A percentile compares a stretch with the other conserved stretches of the same genome.
phyloP scores from a whole-genome alignment of 2,329 filamentous ascomycete species.

The Talaromyces sp. region DNA sequence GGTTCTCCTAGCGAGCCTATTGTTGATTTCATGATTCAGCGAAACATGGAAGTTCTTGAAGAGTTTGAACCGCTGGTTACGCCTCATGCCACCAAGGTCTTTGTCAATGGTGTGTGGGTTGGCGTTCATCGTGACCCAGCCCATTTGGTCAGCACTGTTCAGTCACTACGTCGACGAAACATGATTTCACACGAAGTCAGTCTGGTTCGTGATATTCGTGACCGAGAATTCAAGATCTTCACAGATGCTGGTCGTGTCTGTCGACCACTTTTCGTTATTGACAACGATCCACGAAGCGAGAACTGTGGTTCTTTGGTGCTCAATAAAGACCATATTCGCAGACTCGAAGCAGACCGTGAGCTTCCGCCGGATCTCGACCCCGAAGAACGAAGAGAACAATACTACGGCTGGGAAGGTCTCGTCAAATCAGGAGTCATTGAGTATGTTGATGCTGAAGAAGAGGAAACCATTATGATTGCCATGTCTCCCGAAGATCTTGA shows the following conservation, averaged over 20 bases:
- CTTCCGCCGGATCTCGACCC: constrained; percentile 58
- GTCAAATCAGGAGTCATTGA: constrained; percentile 83
- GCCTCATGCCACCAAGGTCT: constrained; percentile 93
- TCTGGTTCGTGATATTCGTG: constrained; percentile 90
- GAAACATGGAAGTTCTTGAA: constrained; percentile 94
- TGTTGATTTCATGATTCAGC: constrained; percentile 89
- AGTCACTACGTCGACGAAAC: constrained; percentile 72
- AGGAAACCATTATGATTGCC: constrained; percentile 98
- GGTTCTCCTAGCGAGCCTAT: constrained; percentile 87
- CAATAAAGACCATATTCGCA: constrained; percentile 75
- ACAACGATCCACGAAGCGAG: constrained; percentile 71
- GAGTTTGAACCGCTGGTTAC: constrained; percentile 85
- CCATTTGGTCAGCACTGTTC: constrained; percentile 74
- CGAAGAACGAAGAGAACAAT: constrained; percentile 56
- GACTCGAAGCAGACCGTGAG: constrained; percentile 69
- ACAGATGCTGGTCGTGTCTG: constrained; percentile 95
- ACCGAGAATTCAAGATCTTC: constrained; percentile 97
- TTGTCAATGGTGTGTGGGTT: constrained; percentile 97
- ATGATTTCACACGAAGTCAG: constrained; percentile 90
- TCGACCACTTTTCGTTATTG: constrained; percentile 87
- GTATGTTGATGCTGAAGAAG: constrained; percentile 95
- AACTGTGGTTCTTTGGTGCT: constrained; percentile 76
- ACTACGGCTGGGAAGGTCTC: constrained; percentile 85
- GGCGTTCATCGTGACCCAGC: constrained; percentile 88
- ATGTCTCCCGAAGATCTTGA: constrained; percentile 97